Percentiles rank a stretch among this genome's conserved stretches.
Conservation (phyloP, 768 basidiomycete genomes). For the Auriscalpium microsporum region DNA sequence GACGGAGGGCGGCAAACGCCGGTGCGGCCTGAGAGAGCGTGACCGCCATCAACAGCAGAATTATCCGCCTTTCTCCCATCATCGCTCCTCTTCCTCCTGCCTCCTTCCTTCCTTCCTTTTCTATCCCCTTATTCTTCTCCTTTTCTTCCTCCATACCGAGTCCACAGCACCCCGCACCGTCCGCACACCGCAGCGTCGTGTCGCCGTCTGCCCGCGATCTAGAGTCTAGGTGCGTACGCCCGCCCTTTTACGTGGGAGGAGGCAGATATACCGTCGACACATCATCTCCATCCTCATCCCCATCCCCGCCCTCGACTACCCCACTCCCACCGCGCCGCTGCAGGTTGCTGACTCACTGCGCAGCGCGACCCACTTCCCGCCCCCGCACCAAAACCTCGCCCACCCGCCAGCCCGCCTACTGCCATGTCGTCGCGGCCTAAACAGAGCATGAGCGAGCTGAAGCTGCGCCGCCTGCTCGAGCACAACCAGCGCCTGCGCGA, state of each 20-base stretch:
- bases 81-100: neutral
- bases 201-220: too few species aligned
- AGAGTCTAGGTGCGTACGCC: too few species aligned
- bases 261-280: too few species aligned
- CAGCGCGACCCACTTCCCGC: neutral
- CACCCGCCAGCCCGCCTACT: neutral
- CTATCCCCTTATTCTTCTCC: neutral
- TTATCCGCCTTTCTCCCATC: neutral
- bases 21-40: neutral
- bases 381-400: neutral
- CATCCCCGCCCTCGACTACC: too few species aligned
- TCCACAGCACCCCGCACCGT: too few species aligned
- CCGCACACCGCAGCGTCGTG: too few species aligned
- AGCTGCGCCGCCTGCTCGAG: conserved; percentile 65
- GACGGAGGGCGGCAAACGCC: too few species aligned
- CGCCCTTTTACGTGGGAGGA: too few species aligned
- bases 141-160: too few species aligned
- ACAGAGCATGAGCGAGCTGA: conserved; percentile 77
- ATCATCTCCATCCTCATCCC: too few species aligned
- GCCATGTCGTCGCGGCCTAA: conserved; percentile 54
- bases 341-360: neutral
- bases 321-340: too few species aligned
- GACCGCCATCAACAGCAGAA: neutral
- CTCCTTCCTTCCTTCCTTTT: neutral
- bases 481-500: conserved; percentile 68